Evolutionary conservation across 352 stramenopile genomes (phyloP), one percentile per base, ranked within the genome.

Genomic region (Phytophthora fragariae): DNA sequence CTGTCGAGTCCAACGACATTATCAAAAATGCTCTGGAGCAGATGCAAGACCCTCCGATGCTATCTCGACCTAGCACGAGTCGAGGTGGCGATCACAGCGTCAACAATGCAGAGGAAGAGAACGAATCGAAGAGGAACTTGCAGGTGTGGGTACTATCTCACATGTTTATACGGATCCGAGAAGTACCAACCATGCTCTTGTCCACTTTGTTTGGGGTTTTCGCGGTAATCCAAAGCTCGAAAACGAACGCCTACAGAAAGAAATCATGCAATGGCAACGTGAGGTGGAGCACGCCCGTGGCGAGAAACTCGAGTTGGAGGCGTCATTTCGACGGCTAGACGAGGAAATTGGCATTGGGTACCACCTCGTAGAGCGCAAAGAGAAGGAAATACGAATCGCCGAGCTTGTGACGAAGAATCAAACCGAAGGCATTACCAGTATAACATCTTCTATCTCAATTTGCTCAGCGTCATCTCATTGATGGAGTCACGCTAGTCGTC

Each of bases 331-430:
- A 27, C 73, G 84, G 5, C 63, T 92, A 29, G 81, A 92, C 29
- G 68, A 82, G 37, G 84, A 92, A 56, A 83, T 89, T 49, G 72
- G 57, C 24, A 88, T 68, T 37, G 84, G 82, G 0, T 91, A 88
- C 54, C 84, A 86, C 35, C 77, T 92, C 33, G 57, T 60, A 5
- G 84, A 91, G 70, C 75, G 84, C 14, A 88, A 87, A 54, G 80
- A 92, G 59, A 92, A 92, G 31, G 84, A 92, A 41, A 59, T 90
- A 37, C 78, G 77, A 46, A 92, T 92, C 63, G 73, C 76, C 1
- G 84, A 92, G 55, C 66, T 92, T 21, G 47, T 89, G 21, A 72
- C 77, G 3, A 92, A 92, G 62, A 92, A 90, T 27, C 76, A 84
- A 72, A 89, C n/a, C n/a, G n/a, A n/a, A n/a, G n/a, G n/a, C n/a